phyloP scores from a whole-genome alignment of 441 rosid genomes.

The Theobroma grandiflorum region DNA sequence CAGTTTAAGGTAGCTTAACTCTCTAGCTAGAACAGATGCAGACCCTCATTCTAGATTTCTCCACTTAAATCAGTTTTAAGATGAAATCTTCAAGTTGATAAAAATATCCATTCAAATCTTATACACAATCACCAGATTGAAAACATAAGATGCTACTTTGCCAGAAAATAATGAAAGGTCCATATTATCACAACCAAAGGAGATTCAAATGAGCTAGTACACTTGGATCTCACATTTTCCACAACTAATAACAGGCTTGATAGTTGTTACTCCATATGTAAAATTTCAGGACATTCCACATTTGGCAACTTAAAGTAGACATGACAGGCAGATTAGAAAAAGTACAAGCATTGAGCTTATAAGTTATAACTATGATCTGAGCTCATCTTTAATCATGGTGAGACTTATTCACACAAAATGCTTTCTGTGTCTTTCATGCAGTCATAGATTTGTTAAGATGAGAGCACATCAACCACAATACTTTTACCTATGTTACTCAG shows the following conservation, averaged over 20 bases:
- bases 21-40: background rate
- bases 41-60: background rate
- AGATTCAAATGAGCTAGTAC: background rate
- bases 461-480: background rate
- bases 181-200: constrained; percentile 1
- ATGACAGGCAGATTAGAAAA: constrained; percentile 19
- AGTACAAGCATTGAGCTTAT: constrained; percentile 12
- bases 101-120: background rate
- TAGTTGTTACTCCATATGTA: background rate
- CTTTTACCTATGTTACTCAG: no score
- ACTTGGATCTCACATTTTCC: background rate
- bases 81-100: background rate
- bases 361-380: background rate
- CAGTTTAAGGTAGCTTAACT: constrained; percentile 1
- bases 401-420: background rate
- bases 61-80: background rate
- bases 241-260: background rate
- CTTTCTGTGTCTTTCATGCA: background rate
- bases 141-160: background rate
- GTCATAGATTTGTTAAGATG: constrained; percentile 1
- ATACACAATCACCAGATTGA: background rate
- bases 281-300: background rate
- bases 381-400: constrained; percentile 1
- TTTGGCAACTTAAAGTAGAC: background rate
- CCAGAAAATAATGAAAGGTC: background rate